These are phyloP conservation scores for Zanthoxylum bungeanum DNA, from an alignment of 345 rosid species.

Conservation along the genomic window DNA sequence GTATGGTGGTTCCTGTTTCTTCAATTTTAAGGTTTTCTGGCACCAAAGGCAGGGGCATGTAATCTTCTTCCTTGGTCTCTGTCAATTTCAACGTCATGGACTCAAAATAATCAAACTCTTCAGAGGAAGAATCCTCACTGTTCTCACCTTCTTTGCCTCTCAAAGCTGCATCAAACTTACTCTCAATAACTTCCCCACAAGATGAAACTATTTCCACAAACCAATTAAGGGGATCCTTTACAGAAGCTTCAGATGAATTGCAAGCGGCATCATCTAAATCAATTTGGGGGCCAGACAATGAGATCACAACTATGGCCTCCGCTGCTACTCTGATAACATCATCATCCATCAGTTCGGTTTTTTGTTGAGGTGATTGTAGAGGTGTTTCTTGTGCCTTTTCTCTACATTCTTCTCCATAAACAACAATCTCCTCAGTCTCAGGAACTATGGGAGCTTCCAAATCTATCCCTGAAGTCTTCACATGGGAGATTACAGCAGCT, in stretches of 20 bases:
- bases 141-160: conserved; percentile 29
- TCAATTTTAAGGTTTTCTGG: conserved; percentile 53
- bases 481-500: conserved; percentile 24
- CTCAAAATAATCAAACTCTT: conserved; percentile 76
- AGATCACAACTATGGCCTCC: conserved; percentile 75
- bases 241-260: conserved; percentile 32
- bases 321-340: conserved; percentile 60
- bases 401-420: conserved; percentile 31
- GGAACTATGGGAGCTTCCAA: conserved; percentile 69
- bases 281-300: conserved; percentile 29
- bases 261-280: conserved; percentile 34
- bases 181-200: conserved; percentile 49
- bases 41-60: conserved; percentile 77
- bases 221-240: conserved; percentile 60
- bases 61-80: conserved; percentile 72
- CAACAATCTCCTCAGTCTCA: conserved; percentile 48
- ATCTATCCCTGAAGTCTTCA: conserved; percentile 54
- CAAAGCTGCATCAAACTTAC: conserved; percentile 36
- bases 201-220: conserved; percentile 63
- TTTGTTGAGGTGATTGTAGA: conserved; percentile 21
- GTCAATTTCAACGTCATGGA: conserved; percentile 63
- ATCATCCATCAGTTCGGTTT: conserved; percentile 30
- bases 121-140: conserved; percentile 38
- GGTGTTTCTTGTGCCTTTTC: conserved; percentile 30
- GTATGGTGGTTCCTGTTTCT: conserved; percentile 33